A percentile compares a stretch with the other conserved stretches of the same genome.
These are phyloP conservation scores for Mucor irregularis DNA, from an alignment of 371 early-diverging fungal genomes.

Conservation along the genomic window DNA sequence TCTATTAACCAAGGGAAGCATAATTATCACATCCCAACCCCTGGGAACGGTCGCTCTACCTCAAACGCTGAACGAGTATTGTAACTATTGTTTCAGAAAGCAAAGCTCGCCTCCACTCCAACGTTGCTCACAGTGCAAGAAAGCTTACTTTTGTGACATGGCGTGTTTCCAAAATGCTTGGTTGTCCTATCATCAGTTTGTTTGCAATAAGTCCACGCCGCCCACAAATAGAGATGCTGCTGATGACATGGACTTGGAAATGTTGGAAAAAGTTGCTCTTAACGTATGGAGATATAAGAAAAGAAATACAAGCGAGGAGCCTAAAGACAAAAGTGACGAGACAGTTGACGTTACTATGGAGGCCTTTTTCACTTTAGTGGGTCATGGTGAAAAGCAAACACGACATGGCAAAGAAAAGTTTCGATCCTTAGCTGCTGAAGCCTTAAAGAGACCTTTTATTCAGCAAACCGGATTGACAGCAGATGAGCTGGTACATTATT, in stretches of 20 bases:
- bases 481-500: slow-evolving; percentile 43
- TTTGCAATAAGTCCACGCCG: slow-evolving; percentile 18
- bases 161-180: slow-evolving; percentile 51
- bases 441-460: slow-evolving; percentile 29
- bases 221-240: slow-evolving; percentile 16
- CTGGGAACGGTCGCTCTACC: slow-evolving; percentile 40
- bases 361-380: slow-evolving; percentile 43
- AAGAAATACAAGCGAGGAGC: background rate
- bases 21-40: slow-evolving; percentile 46
- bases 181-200: slow-evolving; percentile 49
- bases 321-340: slow-evolving; percentile 15
- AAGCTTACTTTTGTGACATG: slow-evolving; percentile 48
- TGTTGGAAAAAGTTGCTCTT: slow-evolving; percentile 46
- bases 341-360: slow-evolving; percentile 45
- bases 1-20: slow-evolving; percentile 25
- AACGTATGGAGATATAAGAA: slow-evolving; percentile 33
- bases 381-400: slow-evolving; percentile 33
- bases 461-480: slow-evolving; percentile 15
- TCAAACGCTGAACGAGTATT: slow-evolving; percentile 32
- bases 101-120: slow-evolving; percentile 29
- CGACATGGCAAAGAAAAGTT: slow-evolving; percentile 11
- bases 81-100: slow-evolving; percentile 48
- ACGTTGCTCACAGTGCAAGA: slow-evolving; percentile 51
- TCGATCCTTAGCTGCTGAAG: slow-evolving; percentile 10
- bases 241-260: slow-evolving; percentile 34